These are phyloP conservation scores for Fusarium sp. DNA, from an alignment of 2,329 filamentous ascomycete genomes.

Conservation along the genomic window DNA sequence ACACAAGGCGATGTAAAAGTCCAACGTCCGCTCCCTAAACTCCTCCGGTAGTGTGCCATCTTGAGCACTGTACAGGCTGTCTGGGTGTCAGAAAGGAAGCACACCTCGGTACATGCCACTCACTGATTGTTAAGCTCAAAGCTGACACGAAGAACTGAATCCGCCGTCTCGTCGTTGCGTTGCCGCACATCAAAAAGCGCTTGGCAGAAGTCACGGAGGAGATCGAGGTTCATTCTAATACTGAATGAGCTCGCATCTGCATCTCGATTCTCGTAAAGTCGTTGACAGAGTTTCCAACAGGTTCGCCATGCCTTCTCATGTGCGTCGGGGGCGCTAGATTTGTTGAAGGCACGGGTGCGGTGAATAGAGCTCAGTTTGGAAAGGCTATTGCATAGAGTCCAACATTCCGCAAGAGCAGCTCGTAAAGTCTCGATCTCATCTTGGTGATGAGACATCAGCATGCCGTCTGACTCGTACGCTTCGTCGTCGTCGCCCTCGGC, in stretches of 20 bases:
- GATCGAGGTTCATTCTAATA: slow-evolving; percentile 80
- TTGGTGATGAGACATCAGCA: slow-evolving; percentile 58
- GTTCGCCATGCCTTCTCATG: slow-evolving; percentile 93
- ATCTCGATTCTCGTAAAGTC: slow-evolving; percentile 84
- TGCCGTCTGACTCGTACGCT: slow-evolving; percentile 59
- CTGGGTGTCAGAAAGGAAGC: slow-evolving; percentile 41
- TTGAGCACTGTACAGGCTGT: slow-evolving; percentile 86
- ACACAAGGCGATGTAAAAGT: slow-evolving; percentile 94
- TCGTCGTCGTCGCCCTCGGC: slow-evolving; percentile 67
- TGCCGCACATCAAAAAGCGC: slow-evolving; percentile 87
- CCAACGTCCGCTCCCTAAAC: slow-evolving; percentile 89
- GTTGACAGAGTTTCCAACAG: slow-evolving; percentile 93
- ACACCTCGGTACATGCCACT: slow-evolving; percentile 41
- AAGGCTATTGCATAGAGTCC: slow-evolving; percentile 93
- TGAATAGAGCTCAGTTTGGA: slow-evolving; percentile 87
- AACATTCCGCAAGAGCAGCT: slow-evolving; percentile 86
- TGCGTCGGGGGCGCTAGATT: slow-evolving; percentile 77
- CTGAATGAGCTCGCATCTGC: slow-evolving; percentile 75
- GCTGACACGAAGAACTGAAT: slow-evolving; percentile 90
- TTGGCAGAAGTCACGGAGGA: slow-evolving; percentile 93
- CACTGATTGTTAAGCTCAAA: slow-evolving; percentile 95
- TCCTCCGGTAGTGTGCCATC: slow-evolving; percentile 83
- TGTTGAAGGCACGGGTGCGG: slow-evolving; percentile 81
- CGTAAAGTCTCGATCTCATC: slow-evolving; percentile 76
- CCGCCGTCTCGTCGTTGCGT: slow-evolving; percentile 80